These are phyloP conservation scores for Hagleromyces aurorensis DNA, from an alignment of 805 yeast species.

Conservation along the genomic window DNA sequence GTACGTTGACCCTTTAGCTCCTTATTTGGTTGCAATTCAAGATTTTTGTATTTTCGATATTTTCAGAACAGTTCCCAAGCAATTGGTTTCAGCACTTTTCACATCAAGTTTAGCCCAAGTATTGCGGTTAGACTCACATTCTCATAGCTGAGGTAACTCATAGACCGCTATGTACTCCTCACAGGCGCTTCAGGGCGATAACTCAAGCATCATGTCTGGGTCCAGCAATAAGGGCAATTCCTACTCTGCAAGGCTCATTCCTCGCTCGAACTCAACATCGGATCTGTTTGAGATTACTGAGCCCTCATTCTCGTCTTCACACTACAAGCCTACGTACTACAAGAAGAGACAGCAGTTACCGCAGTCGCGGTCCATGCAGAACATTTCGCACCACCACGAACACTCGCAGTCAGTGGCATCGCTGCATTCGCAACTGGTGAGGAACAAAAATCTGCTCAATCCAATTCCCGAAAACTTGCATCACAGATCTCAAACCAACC, in stretches of 20 bases:
- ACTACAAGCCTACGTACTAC: slow-evolving; percentile 6
- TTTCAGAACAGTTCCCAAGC: too few relatives aligned
- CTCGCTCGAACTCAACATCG: slow-evolving; percentile 22
- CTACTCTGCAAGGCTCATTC: slow-evolving; percentile 8
- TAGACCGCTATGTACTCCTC: too few relatives aligned
- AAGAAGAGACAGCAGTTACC: slow-evolving; percentile 2
- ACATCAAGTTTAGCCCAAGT: too few relatives aligned
- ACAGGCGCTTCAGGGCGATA: too few relatives aligned
- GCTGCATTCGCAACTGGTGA: too few relatives aligned
- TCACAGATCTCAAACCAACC: slow-evolving; percentile 1
- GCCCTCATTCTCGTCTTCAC: slow-evolving; percentile 1
- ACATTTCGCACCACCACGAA: slow-evolving; percentile 1
- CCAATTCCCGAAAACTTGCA: slow-evolving; percentile 7
- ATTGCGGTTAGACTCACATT: too few relatives aligned
- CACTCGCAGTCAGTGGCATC: neutral
- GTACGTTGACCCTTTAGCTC: too few relatives aligned
- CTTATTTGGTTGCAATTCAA: too few relatives aligned
- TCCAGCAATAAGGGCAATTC: slow-evolving; percentile 5
- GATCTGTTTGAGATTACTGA: slow-evolving; percentile 17
- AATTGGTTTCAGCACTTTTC: too few relatives aligned
- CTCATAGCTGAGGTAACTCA: too few relatives aligned
- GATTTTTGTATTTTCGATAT: too few relatives aligned
- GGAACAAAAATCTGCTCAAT: slow-evolving; percentile 3
- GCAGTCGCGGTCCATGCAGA: slow-evolving; percentile 5
- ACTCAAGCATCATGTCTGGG: slow-evolving; percentile 11